A percentile compares a stretch with the other conserved stretches of the same genome.
Conservation (phyloP, 2,329 filamentous ascomycete species). For the Chrysoporthe cubensis region DNA sequence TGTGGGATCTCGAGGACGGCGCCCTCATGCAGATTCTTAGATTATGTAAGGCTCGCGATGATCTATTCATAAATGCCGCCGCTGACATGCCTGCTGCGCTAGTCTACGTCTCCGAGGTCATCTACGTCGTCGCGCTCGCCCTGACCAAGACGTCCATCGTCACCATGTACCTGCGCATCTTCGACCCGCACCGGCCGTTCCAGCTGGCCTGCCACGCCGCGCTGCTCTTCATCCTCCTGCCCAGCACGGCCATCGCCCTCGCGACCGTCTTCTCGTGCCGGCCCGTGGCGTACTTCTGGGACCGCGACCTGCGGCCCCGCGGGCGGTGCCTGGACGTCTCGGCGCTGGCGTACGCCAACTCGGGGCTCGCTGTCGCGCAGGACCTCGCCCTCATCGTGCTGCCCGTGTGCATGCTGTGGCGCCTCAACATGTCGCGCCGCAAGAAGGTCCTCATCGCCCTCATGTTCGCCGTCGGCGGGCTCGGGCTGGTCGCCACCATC, state of each 20-base stretch:
- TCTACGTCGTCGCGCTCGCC: slow-evolving; percentile 26
- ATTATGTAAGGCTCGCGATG: slow-evolving; percentile 6
- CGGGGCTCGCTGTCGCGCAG: slow-evolving; percentile 23
- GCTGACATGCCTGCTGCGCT: not conserved
- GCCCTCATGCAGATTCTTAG: slow-evolving; percentile 19
- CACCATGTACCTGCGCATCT: slow-evolving; percentile 27
- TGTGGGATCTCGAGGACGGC: slow-evolving; percentile 27
- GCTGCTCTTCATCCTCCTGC: slow-evolving; percentile 24
- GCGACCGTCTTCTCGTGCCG: slow-evolving; percentile 29
- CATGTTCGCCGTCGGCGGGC: slow-evolving; percentile 27
- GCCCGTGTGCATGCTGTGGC: slow-evolving; percentile 25
- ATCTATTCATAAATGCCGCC: too few species aligned
- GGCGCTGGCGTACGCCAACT: slow-evolving; percentile 26
- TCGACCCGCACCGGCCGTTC: slow-evolving; percentile 24
- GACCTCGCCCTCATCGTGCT: slow-evolving; percentile 26
- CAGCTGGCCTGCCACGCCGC: slow-evolving; percentile 20
- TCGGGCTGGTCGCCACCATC: slow-evolving; percentile 26
- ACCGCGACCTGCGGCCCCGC: slow-evolving; percentile 17
- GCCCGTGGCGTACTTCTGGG: slow-evolving; percentile 27
- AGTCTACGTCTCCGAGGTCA: slow-evolving; percentile 29
- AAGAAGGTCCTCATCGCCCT: slow-evolving; percentile 24
- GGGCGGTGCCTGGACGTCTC: slow-evolving; percentile 24
- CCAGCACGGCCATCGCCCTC: slow-evolving; percentile 20
- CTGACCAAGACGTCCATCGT: slow-evolving; percentile 26
- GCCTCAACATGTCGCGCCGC: slow-evolving; percentile 26